A percentile compares a stretch with the other conserved stretches of the same genome.
Conservation (phyloP, 306 rosid genomes). For the Lupinus albus region DNA sequence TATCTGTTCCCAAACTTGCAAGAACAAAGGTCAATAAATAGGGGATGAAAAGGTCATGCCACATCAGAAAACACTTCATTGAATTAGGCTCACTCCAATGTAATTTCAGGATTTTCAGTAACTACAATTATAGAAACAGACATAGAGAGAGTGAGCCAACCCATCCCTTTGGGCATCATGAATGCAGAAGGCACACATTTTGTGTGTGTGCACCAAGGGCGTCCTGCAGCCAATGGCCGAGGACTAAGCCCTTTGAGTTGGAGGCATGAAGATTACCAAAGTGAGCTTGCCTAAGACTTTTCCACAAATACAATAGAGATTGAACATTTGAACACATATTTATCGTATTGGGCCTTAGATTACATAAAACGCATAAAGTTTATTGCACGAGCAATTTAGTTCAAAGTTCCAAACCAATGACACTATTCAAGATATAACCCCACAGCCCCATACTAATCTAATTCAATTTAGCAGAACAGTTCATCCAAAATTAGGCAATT, state of each 20-base stretch:
- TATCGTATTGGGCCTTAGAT: too few relatives aligned
- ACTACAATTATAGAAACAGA: neutral
- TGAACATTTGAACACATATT: too few relatives aligned
- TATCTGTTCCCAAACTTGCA: slow-evolving; percentile 15
- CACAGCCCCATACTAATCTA: neutral
- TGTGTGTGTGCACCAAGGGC: too few relatives aligned
- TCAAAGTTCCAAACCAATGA: slow-evolving; percentile 15
- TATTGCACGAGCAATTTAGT: neutral
- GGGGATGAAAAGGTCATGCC: slow-evolving; percentile 14
- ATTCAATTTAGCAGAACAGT: slow-evolving; percentile 11
- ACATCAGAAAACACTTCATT: slow-evolving; percentile 1
- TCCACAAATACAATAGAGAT: too few relatives aligned
- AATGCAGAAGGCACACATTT: slow-evolving; percentile 18
- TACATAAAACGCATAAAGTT: too few relatives aligned
- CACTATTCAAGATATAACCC: slow-evolving; percentile 14
- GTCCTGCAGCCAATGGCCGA: too few relatives aligned
- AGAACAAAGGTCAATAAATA: slow-evolving; percentile 14
- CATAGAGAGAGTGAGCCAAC: neutral
- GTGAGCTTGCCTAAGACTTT: too few relatives aligned
- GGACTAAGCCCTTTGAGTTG: too few relatives aligned
- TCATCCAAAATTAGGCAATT: too few relatives aligned
- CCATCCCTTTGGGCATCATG: neutral
- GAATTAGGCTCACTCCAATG: neutral
- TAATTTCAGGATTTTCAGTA: slow-evolving; percentile 21
- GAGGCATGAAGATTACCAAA: too few relatives aligned